Base-by-base conservation (phyloP, 2,329 filamentous ascomycete species). In the Elsinoe necatrix region DNA sequence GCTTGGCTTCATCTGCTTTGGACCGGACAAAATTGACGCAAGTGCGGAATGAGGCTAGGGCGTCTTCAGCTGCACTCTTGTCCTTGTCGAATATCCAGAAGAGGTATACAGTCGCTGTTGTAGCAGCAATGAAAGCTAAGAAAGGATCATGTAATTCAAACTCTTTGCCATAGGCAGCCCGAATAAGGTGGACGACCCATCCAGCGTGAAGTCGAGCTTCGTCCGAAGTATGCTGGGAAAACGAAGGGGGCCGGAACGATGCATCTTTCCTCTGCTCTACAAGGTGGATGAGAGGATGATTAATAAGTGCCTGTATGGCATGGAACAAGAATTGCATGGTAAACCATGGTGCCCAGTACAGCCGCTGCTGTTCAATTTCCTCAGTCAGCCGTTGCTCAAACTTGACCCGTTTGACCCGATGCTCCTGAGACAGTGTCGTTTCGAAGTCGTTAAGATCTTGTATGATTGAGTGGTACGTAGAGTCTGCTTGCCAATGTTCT, bases 311-410 rank as follows among this genome's bases (percentile, higher is more conserved):
- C 18, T 56, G 54, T 18, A 56, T 48, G 3, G 20, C 54, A 25
- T 56, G 54, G 20, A 56, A 56, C 18, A 56, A 20, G 18, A 56
- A 47, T 23, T 56, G 54, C 54, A 56, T 56, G 9, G 29, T 56
- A 20, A 56, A 56, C 54, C 54, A 56, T 20, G 54, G 54, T 12
- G 54, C 54, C 54, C 54, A 56, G 29, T 56, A 56, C 9, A 45
- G 18, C 7, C 54, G 54, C 14, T 41, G 39, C 4, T 48, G 21
- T 4, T 56, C 54, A 12, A 56, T 41, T 12, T 56, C 54, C 8
- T 39, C 41, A 37, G 18, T 48, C 11, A 39, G 23, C 3, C 54
- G 39, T 18, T 47, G 21, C 31, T 56, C 54, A 8, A 56, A 37
- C 14, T 39, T 16, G 9, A 56, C 16, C 12, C 31, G 31, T 18